Conservation (phyloP, 1,284 basidiomycete species). For the Tilletia walkeri region DNA sequence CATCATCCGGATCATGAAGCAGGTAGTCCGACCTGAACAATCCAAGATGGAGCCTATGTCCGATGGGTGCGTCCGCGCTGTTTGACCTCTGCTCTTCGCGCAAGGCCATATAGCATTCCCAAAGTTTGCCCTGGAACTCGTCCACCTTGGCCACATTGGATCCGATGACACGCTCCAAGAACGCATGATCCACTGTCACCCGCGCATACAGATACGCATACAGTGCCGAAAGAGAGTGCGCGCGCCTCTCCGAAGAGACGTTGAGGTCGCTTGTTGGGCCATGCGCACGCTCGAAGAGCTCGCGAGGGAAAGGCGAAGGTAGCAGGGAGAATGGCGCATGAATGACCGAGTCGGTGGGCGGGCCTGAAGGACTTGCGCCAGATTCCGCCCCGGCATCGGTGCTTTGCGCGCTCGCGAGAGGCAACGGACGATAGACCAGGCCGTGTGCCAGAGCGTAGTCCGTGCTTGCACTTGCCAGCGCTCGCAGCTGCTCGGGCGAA, state of each 20-base stretch:
- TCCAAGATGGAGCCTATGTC: slow-evolving; percentile 77
- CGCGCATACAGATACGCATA: slow-evolving; percentile 86
- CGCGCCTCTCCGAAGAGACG: slow-evolving; percentile 55
- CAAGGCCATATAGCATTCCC: slow-evolving; percentile 77
- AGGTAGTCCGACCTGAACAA: slow-evolving; percentile 96
- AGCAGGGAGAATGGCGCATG: slow-evolving; percentile 85
- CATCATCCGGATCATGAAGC: slow-evolving; percentile 63
- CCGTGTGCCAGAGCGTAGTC: slow-evolving; percentile 83
- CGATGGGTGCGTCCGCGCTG: not conserved
- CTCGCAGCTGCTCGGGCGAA: slow-evolving; percentile 7
- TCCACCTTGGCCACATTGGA: slow-evolving; percentile 78
- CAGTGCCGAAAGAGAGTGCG: slow-evolving; percentile 68
- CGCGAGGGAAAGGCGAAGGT: slow-evolving; percentile 79
- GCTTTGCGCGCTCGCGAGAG: slow-evolving; percentile 26
- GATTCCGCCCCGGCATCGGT: slow-evolving; percentile 54
- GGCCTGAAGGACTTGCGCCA: too few species aligned
- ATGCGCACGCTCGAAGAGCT: slow-evolving; percentile 63
- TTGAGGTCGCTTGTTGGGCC: not conserved
- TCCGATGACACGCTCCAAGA: slow-evolving; percentile 80
- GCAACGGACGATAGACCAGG: slow-evolving; percentile 72
- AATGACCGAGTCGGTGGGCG: slow-evolving; percentile 65
- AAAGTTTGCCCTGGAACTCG: slow-evolving; percentile 79
- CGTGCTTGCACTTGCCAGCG: slow-evolving; percentile 54
- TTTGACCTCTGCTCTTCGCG: slow-evolving; percentile 61
- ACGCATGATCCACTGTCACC: slow-evolving; percentile 74